Conservation (phyloP, 164 flowering plant species). For the Houttuynia cordata region DNA sequence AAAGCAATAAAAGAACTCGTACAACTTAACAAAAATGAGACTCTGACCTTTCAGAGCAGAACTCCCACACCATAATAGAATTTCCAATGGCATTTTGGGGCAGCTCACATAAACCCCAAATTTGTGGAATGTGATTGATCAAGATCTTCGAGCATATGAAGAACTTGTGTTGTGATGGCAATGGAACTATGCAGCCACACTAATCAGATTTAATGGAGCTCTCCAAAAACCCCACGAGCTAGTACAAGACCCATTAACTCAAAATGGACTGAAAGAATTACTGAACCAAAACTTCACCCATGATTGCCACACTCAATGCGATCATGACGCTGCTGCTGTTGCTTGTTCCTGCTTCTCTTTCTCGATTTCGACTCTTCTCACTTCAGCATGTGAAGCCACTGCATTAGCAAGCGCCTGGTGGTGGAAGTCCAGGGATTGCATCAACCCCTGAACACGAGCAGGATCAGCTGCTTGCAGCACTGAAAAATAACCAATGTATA, state of each 20-base stretch:
- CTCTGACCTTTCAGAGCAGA: neutral
- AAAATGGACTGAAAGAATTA: slow-evolving; percentile 11
- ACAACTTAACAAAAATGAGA: neutral
- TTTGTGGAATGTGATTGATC: neutral
- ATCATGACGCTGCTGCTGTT: slow-evolving; percentile 28
- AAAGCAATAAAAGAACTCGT: neutral
- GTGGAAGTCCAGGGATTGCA: slow-evolving; percentile 74
- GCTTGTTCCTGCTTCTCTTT: slow-evolving; percentile 80
- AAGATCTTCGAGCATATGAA: slow-evolving; percentile 2
- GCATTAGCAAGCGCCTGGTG: slow-evolving; percentile 84
- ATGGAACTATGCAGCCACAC: slow-evolving; percentile 1
- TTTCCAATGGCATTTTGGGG: neutral
- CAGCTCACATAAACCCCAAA: neutral
- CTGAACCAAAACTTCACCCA: slow-evolving; percentile 2
- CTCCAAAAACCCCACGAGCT: slow-evolving; percentile 8
- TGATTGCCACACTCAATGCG: neutral
- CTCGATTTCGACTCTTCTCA: slow-evolving; percentile 75
- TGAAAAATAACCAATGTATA: slow-evolving; percentile 6
- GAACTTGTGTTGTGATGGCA: no score
- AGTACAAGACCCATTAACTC: neutral
- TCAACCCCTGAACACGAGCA: slow-evolving; percentile 65
- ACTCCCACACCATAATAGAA: neutral
- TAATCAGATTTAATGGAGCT: slow-evolving; percentile 5
- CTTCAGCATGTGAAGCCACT: slow-evolving; percentile 91
- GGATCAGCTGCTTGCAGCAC: slow-evolving; percentile 77